Percentiles rank a stretch among this genome's conserved stretches.
phyloP scores from a whole-genome alignment of 1,284 basidiomycete species.

The Ustilago loliicola region DNA sequence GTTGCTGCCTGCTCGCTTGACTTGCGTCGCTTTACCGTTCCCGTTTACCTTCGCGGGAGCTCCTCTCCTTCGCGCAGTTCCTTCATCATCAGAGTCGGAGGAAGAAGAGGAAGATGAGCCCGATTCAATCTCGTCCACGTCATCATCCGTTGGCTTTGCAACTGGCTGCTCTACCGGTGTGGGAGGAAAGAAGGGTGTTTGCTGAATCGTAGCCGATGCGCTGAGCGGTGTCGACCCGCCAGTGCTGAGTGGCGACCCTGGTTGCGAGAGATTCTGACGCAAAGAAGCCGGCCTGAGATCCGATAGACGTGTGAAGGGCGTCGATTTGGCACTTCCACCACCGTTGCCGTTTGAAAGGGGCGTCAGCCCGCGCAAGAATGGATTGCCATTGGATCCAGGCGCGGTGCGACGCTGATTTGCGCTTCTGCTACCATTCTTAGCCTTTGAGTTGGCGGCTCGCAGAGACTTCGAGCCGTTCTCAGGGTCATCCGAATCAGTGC shows the following conservation, averaged over 20 bases:
- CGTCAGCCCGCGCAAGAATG: constrained; percentile 29
- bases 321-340: constrained; percentile 21
- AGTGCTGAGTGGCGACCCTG: constrained; percentile 42
- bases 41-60: constrained; percentile 3
- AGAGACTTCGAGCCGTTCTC: background rate
- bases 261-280: constrained; percentile 56
- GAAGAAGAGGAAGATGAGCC: constrained; percentile 22
- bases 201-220: background rate
- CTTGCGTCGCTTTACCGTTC: constrained; percentile 2
- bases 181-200: constrained; percentile 31
- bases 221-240: constrained; percentile 29
- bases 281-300: constrained; percentile 54
- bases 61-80: background rate
- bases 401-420: constrained; percentile 10
- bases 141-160: background rate
- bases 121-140: constrained; percentile 4
- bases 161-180: constrained; percentile 7
- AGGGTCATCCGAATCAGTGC: background rate
- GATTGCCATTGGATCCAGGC: constrained; percentile 17
- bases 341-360: constrained; percentile 13
- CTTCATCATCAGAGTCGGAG: constrained; percentile 23
- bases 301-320: constrained; percentile 53
- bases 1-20: constrained; percentile 18
- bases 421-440: background rate
- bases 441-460: background rate